Base-by-base conservation (phyloP, 2,329 filamentous ascomycete genomes). In the Albophoma yamanashiensis region DNA sequence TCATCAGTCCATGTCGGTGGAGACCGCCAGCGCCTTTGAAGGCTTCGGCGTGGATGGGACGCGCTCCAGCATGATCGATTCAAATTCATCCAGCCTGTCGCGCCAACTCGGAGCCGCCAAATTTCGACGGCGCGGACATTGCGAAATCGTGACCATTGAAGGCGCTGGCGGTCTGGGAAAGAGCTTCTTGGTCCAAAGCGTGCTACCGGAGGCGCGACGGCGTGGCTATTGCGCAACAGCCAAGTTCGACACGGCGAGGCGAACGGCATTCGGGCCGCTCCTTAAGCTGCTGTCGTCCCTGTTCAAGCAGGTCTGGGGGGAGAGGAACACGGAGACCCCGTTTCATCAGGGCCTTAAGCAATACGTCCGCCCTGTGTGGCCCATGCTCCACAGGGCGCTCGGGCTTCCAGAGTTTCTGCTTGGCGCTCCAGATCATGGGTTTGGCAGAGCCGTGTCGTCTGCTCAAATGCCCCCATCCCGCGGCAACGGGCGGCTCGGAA, bases 351-450 rank as follows among this genome's bases (percentile, higher is more conserved):
- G 78, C 1, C 69, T 88, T 40, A 86, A 84, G 70, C 79, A 85
- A 58, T 86, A 85, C 62, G 79, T 87, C 53, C 80, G 80, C 34
- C 85, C 85, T 1, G 78, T 85, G 17, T 88, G 85, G 85, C 82
- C 83, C 9, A 81, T 82, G 74, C 74, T 88, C 60, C 84, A 87
- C 66, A 81, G 80, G 62, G 72, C 84, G 2, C 76, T 88, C 7
- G 83, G 82, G 2, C 76, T 88, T 38, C 85, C 85, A 0, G 87
- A 93, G 67, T 95, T 93, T 73, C 74, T 88, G 8, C 76, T 88
- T 25, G 83, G 82, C 4, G 72, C 79, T 6, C 75, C 76, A 31
- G 79, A 82, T 50, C 63, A 64, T 57, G 64, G 67, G 4, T 60
- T 73, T 11, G 62, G 68, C 9, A 71, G 74, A 45, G 74, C 75